phyloP scores from a whole-genome alignment of 208 protist species.

The Trypanosoma conorhini region DNA sequence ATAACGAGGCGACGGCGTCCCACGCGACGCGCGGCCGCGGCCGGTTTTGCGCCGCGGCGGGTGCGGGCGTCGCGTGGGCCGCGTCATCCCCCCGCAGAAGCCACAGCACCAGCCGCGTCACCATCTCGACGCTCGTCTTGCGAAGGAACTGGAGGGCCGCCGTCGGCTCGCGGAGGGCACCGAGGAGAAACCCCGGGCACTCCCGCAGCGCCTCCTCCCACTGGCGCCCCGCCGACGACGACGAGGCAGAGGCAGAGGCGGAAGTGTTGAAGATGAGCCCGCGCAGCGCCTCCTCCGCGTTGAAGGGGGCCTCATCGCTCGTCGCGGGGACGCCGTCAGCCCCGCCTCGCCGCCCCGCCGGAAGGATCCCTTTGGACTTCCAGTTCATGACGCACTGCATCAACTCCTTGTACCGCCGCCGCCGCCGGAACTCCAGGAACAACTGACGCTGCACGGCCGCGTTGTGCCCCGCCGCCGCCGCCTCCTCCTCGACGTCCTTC shows the following conservation, averaged over 20 bases:
- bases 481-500: conserved; percentile 21
- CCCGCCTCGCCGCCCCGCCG: neutral
- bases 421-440: conserved; percentile 27
- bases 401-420: conserved; percentile 20
- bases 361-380: conserved; percentile 43
- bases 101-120: conserved; percentile 22
- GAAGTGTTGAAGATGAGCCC: conserved; percentile 34
- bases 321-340: neutral
- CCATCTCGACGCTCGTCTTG: conserved; percentile 30
- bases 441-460: conserved; percentile 19
- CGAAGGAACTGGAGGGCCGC: conserved; percentile 51
- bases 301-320: conserved; percentile 23
- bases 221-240: neutral
- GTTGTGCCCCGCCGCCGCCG: conserved; percentile 16
- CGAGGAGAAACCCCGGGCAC: conserved; percentile 46
- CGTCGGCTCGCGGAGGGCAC: conserved; percentile 41
- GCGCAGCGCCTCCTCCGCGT: conserved; percentile 41
- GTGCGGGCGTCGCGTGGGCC: neutral
- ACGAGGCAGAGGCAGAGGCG: neutral
- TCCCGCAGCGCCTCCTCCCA: conserved; percentile 32
- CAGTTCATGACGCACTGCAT: conserved; percentile 78
- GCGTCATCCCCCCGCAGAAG: conserved; percentile 26
- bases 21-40: conserved; percentile 35
- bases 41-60: neutral
- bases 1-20: conserved; percentile 47